Percentiles rank a stretch among this genome's conserved stretches.
These are phyloP conservation scores for Isoetes engelmannii DNA, from an alignment of 83 land plant species.

Conservation along the genomic window DNA sequence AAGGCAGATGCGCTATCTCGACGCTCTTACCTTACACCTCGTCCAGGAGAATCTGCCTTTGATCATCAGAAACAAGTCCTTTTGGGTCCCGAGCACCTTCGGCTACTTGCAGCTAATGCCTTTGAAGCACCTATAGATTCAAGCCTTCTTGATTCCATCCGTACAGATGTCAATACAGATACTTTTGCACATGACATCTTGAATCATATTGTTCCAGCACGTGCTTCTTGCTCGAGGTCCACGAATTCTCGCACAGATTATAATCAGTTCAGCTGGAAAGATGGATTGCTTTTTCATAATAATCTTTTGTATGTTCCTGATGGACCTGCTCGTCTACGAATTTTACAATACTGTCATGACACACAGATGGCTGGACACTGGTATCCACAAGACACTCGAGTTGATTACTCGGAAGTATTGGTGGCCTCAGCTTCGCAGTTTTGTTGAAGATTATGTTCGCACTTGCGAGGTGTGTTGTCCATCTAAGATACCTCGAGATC, in stretches of 20 bases:
- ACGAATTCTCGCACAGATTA: too few relatives aligned
- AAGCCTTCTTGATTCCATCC: not conserved
- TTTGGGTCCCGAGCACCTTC: constrained; percentile 1
- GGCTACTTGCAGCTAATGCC: not conserved
- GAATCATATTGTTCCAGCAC: not conserved
- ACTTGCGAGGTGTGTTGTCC: too few relatives aligned
- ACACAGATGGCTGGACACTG: not conserved
- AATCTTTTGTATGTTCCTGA: constrained; percentile 1
- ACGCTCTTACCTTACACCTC: constrained; percentile 5
- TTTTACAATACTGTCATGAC: constrained; percentile 7
- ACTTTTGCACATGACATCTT: not conserved
- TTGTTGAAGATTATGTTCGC: not conserved
- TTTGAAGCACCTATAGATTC: not conserved
- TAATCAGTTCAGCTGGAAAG: not conserved
- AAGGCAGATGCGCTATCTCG: not conserved
- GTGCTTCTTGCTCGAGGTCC: not conserved
- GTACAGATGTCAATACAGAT: not conserved
- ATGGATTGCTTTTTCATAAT: not conserved
- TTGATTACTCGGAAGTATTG: not conserved
- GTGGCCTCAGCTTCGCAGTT: too few relatives aligned
- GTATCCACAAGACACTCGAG: constrained; percentile 4
- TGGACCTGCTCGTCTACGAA: constrained; percentile 4
- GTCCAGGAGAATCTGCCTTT: not conserved
- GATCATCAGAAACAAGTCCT: not conserved
- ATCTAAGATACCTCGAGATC: not conserved